Base-by-base conservation (phyloP, 495 filamentous ascomycete genomes). In the Tuber aestivum region DNA sequence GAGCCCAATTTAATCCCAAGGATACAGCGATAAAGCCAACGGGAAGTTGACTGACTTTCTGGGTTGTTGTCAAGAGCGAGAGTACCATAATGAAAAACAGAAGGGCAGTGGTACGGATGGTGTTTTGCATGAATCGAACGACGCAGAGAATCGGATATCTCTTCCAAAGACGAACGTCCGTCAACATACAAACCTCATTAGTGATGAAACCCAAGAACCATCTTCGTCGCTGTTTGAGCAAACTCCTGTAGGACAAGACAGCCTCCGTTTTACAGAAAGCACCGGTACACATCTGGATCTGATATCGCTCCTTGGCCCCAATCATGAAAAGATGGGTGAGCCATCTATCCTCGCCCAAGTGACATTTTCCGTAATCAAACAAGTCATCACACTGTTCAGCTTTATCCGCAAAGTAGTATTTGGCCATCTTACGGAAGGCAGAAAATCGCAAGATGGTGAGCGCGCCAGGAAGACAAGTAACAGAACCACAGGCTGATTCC, bases 301-400 rank as follows among this genome's bases (percentile, higher is more conserved):
- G 94, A 84, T 97, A 94, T 71, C 92, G 89, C 81, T 95, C 90
- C 84, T 93, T 92, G 1, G 95, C 94, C 3, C 94, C 95, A 80
- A 99, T 95, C 95, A 99, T 99, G 87, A 99, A 97, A 74, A 99
- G 89, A 86, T 99, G 95, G 3, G 95, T 99, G 75, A 99, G 87
- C 95, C 95, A 98, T 68, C 95, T 89, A 85, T 99, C 95, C 85
- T 99, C 95, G 14, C 95, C 95, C 70, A 99, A 85, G 85, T 99
- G 94, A 80, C 93, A 94, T 84, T 97, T 98, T 56, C 92, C 94
- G 78, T 92, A 99, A 83, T 99, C 95, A 83, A 99, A 99, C 32
- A 98, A 87, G 85, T 99, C 95, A 61, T 97, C 93, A 81, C 94
- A 97, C 83, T 97, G 92, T 83, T 97, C 95, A 23, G 93, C 93